Evolutionary conservation across 140 eudicot species (phyloP), one percentile per base, ranked within the genome.

Genomic region (Oenanthe javanica): DNA sequence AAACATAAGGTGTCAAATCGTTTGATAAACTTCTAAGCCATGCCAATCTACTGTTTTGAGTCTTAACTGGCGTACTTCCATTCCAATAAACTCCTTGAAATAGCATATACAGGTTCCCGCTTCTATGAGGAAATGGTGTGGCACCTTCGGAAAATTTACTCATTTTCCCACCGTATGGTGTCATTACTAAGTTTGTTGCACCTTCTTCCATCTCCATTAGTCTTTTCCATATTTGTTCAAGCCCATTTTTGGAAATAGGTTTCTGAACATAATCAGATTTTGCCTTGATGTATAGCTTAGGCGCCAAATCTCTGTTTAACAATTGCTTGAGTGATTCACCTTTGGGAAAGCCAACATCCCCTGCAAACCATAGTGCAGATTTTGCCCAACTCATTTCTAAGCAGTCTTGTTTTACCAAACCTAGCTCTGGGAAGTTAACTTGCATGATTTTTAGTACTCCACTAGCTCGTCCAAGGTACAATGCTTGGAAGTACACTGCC

Each of bases 391-490:
- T 82, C 77, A 66, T 75, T 38, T 77, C 59, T 23, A 48, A 54
- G 45, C 73, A 67, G 73, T 67, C 73, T 31, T 67, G 43, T 67
- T 67, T 67, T 2, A 67, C 73, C 16, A 67, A 4, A 38, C 81
- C 57, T 2, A 82, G 70, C 31, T 82, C 84, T 0, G 84, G 38
- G 1, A 82, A 76, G 23, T 48, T 31, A 5, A 66, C 10, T 63
- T 67, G 19, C 72, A 82, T 49, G 12, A 82, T 0, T 4, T 19
- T 67, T 1, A 16, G 77, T 27, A 67, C 45, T 31, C 73, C 73
- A 31, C 73, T 14, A 76, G 77, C 19, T 19, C 81, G 42, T 4
- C 85, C 85, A 9, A 82, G 81, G 72, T 48, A 82, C 78, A 82
- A 64, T 4, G 78, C 40, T 23, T 38, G 11, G 48, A 77, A 77